Conservation (phyloP, 2,329 filamentous ascomycete genomes). For the Penicillium sp. region DNA sequence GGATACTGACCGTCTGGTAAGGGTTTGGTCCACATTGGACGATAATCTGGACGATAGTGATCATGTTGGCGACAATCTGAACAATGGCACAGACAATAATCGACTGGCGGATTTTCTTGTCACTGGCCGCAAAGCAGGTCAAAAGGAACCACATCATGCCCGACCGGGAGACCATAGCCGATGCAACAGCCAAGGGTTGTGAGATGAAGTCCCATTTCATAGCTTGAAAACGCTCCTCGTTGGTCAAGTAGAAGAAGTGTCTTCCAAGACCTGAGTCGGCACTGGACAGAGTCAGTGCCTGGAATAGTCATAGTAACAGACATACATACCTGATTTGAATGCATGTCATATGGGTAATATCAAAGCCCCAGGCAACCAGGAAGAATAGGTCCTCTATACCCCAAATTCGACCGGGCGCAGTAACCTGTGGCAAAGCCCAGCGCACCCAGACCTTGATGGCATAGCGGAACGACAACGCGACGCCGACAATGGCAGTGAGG, state of each 20-base stretch:
- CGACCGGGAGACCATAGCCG: conserved; percentile 37
- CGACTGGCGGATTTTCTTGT: conserved; percentile 29
- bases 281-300: conserved; percentile 15
- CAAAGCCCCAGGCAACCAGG: conserved; percentile 30
- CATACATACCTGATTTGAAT: conserved; percentile 33
- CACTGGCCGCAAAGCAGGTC: conserved; percentile 35
- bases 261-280: conserved; percentile 33
- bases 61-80: conserved; percentile 34
- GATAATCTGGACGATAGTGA: conserved; percentile 37
- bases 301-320: too few relatives aligned
- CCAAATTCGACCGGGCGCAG: conserved; percentile 34
- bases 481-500: conserved; percentile 22
- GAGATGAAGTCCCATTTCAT: conserved; percentile 28
- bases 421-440: conserved; percentile 34
- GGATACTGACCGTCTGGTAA: conserved; percentile 25
- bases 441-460: conserved; percentile 33
- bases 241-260: conserved; percentile 33
- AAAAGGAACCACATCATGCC: conserved; percentile 41
- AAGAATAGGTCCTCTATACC: conserved; percentile 37
- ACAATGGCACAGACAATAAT: conserved; percentile 35
- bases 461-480: conserved; percentile 25
- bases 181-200: conserved; percentile 30
- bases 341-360: conserved; percentile 33
- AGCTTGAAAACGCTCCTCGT: conserved; percentile 24
- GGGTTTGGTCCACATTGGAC: conserved; percentile 39